Base-by-base conservation (phyloP, 495 filamentous ascomycete genomes). In the Bacidia rubella region DNA sequence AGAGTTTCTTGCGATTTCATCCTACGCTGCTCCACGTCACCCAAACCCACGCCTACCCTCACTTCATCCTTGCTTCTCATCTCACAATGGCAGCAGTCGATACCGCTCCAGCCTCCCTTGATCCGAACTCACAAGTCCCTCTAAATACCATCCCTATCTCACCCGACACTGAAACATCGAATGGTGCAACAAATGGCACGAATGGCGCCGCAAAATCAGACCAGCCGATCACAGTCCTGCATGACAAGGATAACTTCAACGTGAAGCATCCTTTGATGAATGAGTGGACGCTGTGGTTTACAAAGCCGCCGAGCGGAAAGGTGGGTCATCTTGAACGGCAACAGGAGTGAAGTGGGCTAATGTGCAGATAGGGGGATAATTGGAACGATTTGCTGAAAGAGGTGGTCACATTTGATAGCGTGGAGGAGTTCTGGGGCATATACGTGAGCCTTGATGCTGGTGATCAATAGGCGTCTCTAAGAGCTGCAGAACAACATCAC, bases 361-460 rank as follows among this genome's bases (percentile, higher is more conserved):
- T 20, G 12, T 24, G 27, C 19, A 35, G 11, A 43, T 58, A 93
- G 87, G 90, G 86, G 61, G 86, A 96, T 66, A 95, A 95, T 76
- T 99, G 92, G 92, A 95, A 90, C 52, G 92, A 99, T 63, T 71
- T 96, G 44, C 71, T 99, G 35, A 99, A 99, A 72, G 87, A 97
- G 65, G 90, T 99, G 53, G 94, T 99, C 58, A 95, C 86, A 38
- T 96, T 99, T 62, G 87, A 90, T 72, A 94, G 89, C 11, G 92
- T 99, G 2, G 92, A 99, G 68, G 93, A 99, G 67, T 99, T 99
- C 74, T 99, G 92, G 92, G 92, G 92, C 49, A 84, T 97, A 63
- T 96, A 99, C 66, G 92, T 97, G 80, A 64, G 92, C 74, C 23
- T 22, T 44, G 41, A 44, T 9, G 41, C 7, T 44, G 9, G 17